Evolutionary conservation across 495 filamentous ascomycete species (phyloP).

Genomic region (Articulospora tetracladia): DNA sequence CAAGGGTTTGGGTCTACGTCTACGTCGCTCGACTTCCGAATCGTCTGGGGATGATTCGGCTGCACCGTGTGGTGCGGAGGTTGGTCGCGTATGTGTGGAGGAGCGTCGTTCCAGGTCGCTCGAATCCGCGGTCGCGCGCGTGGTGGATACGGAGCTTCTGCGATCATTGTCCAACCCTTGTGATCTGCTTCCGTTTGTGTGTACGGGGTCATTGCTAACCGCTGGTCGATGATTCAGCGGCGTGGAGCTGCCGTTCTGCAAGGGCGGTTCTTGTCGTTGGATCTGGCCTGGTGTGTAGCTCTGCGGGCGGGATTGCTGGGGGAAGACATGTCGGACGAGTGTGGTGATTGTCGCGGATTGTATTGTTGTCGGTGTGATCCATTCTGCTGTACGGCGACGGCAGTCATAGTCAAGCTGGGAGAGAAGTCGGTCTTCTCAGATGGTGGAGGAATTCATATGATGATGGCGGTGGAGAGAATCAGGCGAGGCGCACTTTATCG

Average conservation of each 20-base stretch:
- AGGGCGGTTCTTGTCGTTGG: constrained; percentile 13
- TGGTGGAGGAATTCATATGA: constrained; percentile 12
- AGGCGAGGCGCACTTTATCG: background rate
- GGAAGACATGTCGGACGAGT: constrained; percentile 23
- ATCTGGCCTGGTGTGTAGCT: constrained; percentile 33
- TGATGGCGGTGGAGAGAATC: background rate
- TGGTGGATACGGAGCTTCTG: background rate
- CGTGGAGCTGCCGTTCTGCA: constrained; percentile 14
- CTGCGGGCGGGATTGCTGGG: constrained; percentile 36
- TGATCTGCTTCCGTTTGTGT: constrained; percentile 9
- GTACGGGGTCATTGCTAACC: constrained; percentile 21
- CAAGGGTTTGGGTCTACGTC: constrained; percentile 46
- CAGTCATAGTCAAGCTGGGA: constrained; percentile 21
- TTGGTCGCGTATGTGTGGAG: constrained; percentile 16
- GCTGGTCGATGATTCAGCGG: constrained; percentile 15
- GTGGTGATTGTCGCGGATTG: constrained; percentile 23
- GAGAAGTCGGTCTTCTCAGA: constrained; percentile 18
- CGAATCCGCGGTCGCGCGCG: background rate
- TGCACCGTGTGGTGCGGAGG: constrained; percentile 12
- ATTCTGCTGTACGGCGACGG: constrained; percentile 22
- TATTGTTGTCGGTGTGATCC: constrained; percentile 22
- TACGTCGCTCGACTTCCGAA: constrained; percentile 17
- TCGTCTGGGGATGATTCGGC: constrained; percentile 26
- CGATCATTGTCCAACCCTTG: constrained; percentile 2
- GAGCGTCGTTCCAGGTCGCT: background rate